Conservation (phyloP, 352 stramenopile species). For the Globisporangium canariense region DNA sequence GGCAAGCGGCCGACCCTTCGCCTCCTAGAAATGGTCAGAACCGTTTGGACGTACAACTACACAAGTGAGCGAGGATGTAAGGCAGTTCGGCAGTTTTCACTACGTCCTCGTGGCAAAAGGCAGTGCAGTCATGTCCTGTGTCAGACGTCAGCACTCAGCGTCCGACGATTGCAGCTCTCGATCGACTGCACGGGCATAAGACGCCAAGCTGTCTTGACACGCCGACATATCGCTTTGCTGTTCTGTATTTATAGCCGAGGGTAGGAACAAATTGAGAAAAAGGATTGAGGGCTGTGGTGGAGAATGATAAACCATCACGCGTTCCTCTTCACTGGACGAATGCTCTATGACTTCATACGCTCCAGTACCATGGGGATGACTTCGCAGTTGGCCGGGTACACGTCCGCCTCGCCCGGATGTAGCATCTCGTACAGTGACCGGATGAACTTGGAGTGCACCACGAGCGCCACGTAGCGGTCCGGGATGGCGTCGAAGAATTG, state of each 20-base stretch:
- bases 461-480: slow-evolving; percentile 52
- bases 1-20: not conserved
- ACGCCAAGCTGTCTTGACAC: not conserved
- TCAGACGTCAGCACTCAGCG: not conserved
- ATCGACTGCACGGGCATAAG: slow-evolving; percentile 1
- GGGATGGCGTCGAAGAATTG: slow-evolving; percentile 38
- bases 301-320: slow-evolving; percentile 1
- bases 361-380: slow-evolving; percentile 44
- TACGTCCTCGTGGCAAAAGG: not conserved
- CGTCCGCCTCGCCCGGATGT: slow-evolving; percentile 25
- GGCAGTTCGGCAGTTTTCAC: not conserved
- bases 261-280: not conserved
- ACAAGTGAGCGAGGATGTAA: not conserved
- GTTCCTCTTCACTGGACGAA: not conserved
- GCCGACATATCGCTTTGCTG: not conserved
- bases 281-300: not conserved
- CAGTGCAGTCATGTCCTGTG: not conserved
- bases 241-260: not conserved
- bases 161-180: not conserved
- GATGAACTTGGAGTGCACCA: slow-evolving; percentile 76
- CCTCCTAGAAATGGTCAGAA: not conserved
- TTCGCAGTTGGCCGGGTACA: slow-evolving; percentile 44
- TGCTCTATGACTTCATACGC: slow-evolving; percentile 1
- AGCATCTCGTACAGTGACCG: slow-evolving; percentile 47
- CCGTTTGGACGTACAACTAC: not conserved